Evolutionary conservation across 257 asterid species (phyloP), one percentile per base, ranked within the genome.

Genomic region (Mitragyna speciosa): DNA sequence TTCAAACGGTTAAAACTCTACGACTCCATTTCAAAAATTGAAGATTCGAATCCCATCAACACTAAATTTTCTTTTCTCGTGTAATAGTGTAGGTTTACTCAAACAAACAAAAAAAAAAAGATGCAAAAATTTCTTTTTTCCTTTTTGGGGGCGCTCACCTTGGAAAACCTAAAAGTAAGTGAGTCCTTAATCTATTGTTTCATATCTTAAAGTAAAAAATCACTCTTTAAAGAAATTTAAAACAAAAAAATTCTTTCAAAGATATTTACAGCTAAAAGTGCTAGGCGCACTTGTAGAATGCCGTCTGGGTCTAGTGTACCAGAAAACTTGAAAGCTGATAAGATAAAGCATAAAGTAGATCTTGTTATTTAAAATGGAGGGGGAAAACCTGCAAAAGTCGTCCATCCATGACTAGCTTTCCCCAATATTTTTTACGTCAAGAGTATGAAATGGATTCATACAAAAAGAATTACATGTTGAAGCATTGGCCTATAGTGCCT

Each of bases 401-500:
- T 70, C 69, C 64, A 51, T 70, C 69, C 64, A 51, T 39, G 47
- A 49, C 65, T 64, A 56, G n/a, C 65, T 58, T 47, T 45, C 58
- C 78, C 75, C 64, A 41, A 54, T 65, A 63, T 0, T 63, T 65
- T 76, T 76, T 75, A 68, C 49, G 67, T 33, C 68, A 33, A 67
- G 73, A 58, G 28, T 74, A 12, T 15, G 56, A 22, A 33, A 70
- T 14, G 72, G 67, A 51, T 64, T 79, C n/a, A 73, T 63, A 43
- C 43, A 76, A 41, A 64, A 52, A 61, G 75, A 58, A 45, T 63
- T 78, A 79, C 78, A 85, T 54, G 69, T 52, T 76, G 19, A 47
- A 43, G 80, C 82, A 14, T 70, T 52, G n/a, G 79, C 79, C 41
- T 76, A 11, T 19, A 70, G 72, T 39, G 77, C 52, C 76, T n/a